phyloP scores from a whole-genome alignment of 352 stramenopile species.

The Globisporangium spinosum region DNA sequence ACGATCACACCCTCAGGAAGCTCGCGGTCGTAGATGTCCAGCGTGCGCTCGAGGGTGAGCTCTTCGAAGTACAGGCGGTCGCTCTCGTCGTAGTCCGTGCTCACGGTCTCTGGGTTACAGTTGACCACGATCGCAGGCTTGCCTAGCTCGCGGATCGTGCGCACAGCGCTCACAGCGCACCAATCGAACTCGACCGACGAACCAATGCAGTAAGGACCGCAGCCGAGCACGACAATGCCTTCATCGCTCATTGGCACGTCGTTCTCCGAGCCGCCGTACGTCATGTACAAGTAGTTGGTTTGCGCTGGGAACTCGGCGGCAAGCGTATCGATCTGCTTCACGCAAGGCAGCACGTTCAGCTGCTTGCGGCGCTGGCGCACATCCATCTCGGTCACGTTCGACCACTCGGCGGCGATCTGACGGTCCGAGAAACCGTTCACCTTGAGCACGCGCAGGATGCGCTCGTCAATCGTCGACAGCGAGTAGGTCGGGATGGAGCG shows the following conservation, averaged over 20 bases:
- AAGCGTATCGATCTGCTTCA: slow-evolving; percentile 97
- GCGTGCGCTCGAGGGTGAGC: slow-evolving; percentile 90
- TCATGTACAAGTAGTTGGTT: slow-evolving; percentile 98
- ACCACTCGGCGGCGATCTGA: slow-evolving; percentile 81
- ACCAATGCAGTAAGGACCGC: slow-evolving; percentile 94
- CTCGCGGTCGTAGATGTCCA: slow-evolving; percentile 93
- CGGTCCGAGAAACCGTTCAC: slow-evolving; percentile 91
- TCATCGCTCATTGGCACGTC: slow-evolving; percentile 88
- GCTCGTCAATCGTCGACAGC: slow-evolving; percentile 49
- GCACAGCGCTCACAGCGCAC: slow-evolving; percentile 94
- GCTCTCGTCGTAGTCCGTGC: slow-evolving; percentile 97
- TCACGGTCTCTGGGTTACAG: slow-evolving; percentile 98
- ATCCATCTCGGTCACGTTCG: slow-evolving; percentile 50
- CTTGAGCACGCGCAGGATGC: slow-evolving; percentile 56
- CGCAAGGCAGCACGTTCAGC: slow-evolving; percentile 85
- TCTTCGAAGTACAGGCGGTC: slow-evolving; percentile 98
- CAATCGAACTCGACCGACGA: slow-evolving; percentile 97
- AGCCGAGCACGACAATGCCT: slow-evolving; percentile 93
- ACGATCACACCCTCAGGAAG: slow-evolving; percentile 88
- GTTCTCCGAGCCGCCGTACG: slow-evolving; percentile 89
- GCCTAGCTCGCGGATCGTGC: slow-evolving; percentile 88
- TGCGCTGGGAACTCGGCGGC: slow-evolving; percentile 94
- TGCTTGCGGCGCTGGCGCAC: slow-evolving; percentile 77
- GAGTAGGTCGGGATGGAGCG: slow-evolving; percentile 57
- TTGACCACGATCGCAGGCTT: slow-evolving; percentile 89